These are phyloP conservation scores for Penicillium hordei DNA, from an alignment of 2,329 filamentous ascomycete genomes.

Conservation along the genomic window DNA sequence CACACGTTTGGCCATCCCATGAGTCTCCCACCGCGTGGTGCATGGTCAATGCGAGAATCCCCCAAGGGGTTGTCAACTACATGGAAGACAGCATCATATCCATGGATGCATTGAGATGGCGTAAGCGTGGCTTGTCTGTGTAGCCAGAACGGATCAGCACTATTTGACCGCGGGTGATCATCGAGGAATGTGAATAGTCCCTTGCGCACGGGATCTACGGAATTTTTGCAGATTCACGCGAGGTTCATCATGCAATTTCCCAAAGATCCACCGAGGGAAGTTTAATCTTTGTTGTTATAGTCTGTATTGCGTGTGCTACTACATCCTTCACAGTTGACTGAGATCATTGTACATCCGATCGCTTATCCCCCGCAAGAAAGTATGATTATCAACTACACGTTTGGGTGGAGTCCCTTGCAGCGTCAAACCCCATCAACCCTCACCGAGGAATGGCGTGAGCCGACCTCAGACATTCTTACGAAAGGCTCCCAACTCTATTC, in stretches of 20 bases:
- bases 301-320: conserved; percentile 10
- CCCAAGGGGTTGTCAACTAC: conserved; percentile 1
- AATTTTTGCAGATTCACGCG: conserved; percentile 17
- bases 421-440: conserved; percentile 5
- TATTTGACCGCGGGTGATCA: conserved; percentile 7
- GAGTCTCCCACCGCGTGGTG: conserved; percentile 12
- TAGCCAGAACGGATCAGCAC: neutral
- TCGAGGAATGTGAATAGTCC: conserved; percentile 18
- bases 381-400: conserved; percentile 17
- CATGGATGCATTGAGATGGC: neutral
- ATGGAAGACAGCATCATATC: neutral
- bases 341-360: conserved; percentile 18
- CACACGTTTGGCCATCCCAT: conserved; percentile 18
- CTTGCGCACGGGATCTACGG: conserved; percentile 18
- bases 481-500: neutral
- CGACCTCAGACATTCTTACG: conserved; percentile 14
- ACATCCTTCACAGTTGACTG: neutral
- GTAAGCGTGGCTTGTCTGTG: conserved; percentile 2
- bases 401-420: conserved; percentile 22
- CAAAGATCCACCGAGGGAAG: conserved; percentile 5
- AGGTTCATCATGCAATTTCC: conserved; percentile 19
- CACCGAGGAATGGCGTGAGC: conserved; percentile 3
- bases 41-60: conserved; percentile 5
- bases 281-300: neutral
- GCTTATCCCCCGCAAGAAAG: conserved; percentile 19